Evolutionary conservation across 371 early-diverging fungal genomes (phyloP), one percentile per base, ranked within the genome.

Genomic region (Mucor irregularis): DNA sequence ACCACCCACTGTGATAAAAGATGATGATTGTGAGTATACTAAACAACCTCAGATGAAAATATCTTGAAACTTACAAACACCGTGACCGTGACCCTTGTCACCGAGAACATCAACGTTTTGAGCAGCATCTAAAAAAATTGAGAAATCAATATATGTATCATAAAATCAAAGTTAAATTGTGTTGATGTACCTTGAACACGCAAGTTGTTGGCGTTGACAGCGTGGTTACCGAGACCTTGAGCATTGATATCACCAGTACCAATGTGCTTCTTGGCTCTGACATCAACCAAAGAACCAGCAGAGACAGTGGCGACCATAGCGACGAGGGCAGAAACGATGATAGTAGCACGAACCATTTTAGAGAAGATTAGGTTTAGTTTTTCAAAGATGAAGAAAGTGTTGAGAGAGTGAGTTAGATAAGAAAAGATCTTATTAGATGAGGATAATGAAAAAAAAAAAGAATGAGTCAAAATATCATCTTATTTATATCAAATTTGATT

Each of bases 321-420:
- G 5, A 49, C 5, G 31, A 61, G 22, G 49, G 61, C 55, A 54
- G 55, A 54, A 22, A 61, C 5, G 14, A 61, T 11, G 49, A 61
- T 22, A 48, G 33, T 26, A 60, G 53, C 39, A 26, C 54, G 54
- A 47, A 61, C 61, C 61, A 61, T 61, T 40, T 48, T 61, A n/a
- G 17, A 30, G 30, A 16, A 21, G 25, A 46, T 46, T 22, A n/a
- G 21, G 37, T n/a, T n/a, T 28, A 30, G 31, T 40, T 31, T 19
- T 25, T 40, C 17, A 46, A 45, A 46, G 46, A n/a, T n/a, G 10
- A 42, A 21, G 24, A 2, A 24, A 21, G 13, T 29, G 33, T 19
- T 45, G 28, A 13, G 30, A 17, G 22, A 38, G n/a, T 7, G 4
- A 19, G 24, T 35, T 17, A 49, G 8, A 35, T 24, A 24, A 42